Base-by-base conservation (phyloP, 768 basidiomycete genomes). In the Trametes gibbosa region DNA sequence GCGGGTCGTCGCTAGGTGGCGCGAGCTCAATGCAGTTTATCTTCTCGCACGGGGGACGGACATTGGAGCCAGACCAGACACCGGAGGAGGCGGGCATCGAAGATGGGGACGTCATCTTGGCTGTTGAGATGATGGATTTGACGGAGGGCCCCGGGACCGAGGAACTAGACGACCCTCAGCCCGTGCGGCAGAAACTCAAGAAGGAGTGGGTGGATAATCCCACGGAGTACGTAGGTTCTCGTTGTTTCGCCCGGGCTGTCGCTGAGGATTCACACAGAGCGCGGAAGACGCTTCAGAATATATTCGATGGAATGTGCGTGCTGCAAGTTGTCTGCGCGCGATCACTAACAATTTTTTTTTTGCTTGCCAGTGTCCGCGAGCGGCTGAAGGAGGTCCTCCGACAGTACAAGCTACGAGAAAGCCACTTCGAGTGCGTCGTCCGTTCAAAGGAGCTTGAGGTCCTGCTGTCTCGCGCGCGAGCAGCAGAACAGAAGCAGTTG, bases 391-490 rank as follows among this genome's bases (percentile, higher is more conserved):
- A 92, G 65, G 83, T 95, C 35, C 82, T 95, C 43, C 84, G 86
- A 24, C 92, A 93, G 69, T 95, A 95, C 69, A 89, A 95, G 68
- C 84, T 93, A 56, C 87, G 92, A 59, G 92, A 95, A 76, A 86
- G 85, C 69, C 92, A 95, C 77, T 95, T 94, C 66, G 92, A 94
- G 75, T 92, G 90, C 63, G 88, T 95, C 27, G 87, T 95, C 56
- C 89, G 92, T 41, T 94, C 92, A 42, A 95, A 95, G 73, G 92
- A 95, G 72, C 81, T 95, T 23, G 92, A 95, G 69, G 89, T 95
- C 16, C 74, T 95, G 19, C 79, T 95, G 16, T 92, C 92, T 48
- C 84, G 91, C 32, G 92, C 92, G 42, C 86, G 92, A 71, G 87
- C 90, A 24, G 90, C 92, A 10, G 92, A 94, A 67, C 90, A 92